Evolutionary conservation across 805 yeast species (phyloP).

Genomic region (Pichia paraexigua): DNA sequence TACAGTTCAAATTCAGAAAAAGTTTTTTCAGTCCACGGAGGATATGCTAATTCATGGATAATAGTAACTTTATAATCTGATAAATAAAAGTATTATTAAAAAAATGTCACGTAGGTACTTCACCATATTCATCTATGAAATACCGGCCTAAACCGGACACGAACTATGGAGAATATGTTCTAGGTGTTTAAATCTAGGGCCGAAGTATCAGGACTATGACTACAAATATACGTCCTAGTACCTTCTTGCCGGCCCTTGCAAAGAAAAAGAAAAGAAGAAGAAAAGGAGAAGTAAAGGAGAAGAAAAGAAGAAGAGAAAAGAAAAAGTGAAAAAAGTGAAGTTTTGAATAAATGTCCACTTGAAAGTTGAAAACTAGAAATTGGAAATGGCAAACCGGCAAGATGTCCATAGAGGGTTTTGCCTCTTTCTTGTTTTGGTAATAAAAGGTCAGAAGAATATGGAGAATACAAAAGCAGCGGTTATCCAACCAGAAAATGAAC

Average conservation of each 20-base stretch:
- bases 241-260: conserved; percentile 9
- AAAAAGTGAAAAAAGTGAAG: background rate
- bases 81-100: background rate
- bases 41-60: conserved; percentile 68
- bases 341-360: background rate
- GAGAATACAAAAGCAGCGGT: background rate
- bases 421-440: background rate
- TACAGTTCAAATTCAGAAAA: conserved; percentile 13
- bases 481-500: background rate
- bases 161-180: conserved; percentile 81
- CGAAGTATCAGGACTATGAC: conserved; percentile 38
- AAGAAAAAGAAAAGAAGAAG: background rate
- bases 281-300: background rate
- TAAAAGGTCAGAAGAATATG: background rate
- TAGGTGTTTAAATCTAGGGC: conserved; percentile 56
- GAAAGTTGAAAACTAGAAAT: background rate
- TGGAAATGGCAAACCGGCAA: background rate
- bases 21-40: conserved; percentile 39
- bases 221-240: conserved; percentile 6
- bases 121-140: conserved; percentile 67
- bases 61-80: conserved; percentile 1
- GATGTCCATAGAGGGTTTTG: background rate
- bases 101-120: conserved; percentile 67
- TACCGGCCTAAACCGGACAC: conserved; percentile 14
- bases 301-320: background rate